A percentile compares a stretch with the other conserved stretches of the same genome.
Evolutionary conservation across 1,139 yeast species (phyloP).

Genomic region (Hyphopichia buzzinii): DNA sequence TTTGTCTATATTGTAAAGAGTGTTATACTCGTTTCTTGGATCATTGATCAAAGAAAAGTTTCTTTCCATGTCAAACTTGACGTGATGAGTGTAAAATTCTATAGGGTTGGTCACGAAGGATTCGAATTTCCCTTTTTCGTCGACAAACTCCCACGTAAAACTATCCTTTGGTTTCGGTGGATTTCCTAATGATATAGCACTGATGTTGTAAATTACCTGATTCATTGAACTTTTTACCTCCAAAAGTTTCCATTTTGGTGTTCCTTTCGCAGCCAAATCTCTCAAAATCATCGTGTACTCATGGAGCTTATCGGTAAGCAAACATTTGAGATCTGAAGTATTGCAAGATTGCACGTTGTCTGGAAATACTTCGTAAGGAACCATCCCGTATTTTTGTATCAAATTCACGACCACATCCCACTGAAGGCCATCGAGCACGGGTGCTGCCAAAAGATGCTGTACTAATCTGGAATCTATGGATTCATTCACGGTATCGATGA

Average conservation of each 20-base stretch:
- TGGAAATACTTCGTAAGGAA: slow-evolving; percentile 70
- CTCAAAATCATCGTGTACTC: slow-evolving; percentile 73
- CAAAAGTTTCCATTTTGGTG: slow-evolving; percentile 18
- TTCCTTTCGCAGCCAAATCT: slow-evolving; percentile 31
- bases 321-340: slow-evolving; percentile 55
- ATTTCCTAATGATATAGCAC: slow-evolving; percentile 67
- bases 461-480: slow-evolving; percentile 67
- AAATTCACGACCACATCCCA: slow-evolving; percentile 78
- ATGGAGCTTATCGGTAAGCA: slow-evolving; percentile 65
- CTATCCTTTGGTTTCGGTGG: slow-evolving; percentile 72
- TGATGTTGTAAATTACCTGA: slow-evolving; percentile 59
- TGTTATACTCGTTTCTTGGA: slow-evolving; percentile 68
- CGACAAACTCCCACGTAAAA: slow-evolving; percentile 71
- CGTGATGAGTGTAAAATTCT: slow-evolving; percentile 56
- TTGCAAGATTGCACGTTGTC: slow-evolving; percentile 66
- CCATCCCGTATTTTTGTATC: slow-evolving; percentile 73
- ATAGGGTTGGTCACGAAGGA: slow-evolving; percentile 57
- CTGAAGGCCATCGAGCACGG: slow-evolving; percentile 82
- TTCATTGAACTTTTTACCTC: slow-evolving; percentile 49
- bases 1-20: slow-evolving; percentile 66
- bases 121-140: slow-evolving; percentile 65
- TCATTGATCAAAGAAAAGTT: slow-evolving; percentile 73
- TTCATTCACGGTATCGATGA: slow-evolving; percentile 62
- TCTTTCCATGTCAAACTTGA: slow-evolving; percentile 49
- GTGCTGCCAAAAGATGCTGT: slow-evolving; percentile 58